A percentile compares a stretch with the other conserved stretches of the same genome.
These are phyloP conservation scores for Maudiozyma serrabonitensis DNA, from an alignment of 805 yeast genomes.

Conservation along the genomic window DNA sequence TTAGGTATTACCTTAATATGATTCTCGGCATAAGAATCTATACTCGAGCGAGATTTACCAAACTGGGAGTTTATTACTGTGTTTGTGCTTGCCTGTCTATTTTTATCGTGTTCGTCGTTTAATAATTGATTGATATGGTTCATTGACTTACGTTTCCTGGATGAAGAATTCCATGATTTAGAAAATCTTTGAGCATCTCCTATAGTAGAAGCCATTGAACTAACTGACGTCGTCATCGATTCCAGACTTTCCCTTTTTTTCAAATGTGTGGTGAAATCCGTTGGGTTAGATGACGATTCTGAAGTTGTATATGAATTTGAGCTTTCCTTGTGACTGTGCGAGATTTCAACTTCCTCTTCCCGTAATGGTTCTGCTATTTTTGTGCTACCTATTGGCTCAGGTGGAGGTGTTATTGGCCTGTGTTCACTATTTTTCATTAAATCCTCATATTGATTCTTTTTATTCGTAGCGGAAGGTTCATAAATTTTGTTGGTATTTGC, in stretches of 20 bases:
- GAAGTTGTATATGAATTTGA: constrained; percentile 12
- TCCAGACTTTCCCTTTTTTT: constrained; percentile 23
- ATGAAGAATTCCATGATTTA: constrained; percentile 28
- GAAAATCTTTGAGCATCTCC: constrained; percentile 28
- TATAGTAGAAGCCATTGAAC: constrained; percentile 26
- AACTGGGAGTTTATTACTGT: constrained; percentile 4
- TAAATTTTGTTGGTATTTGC: neutral
- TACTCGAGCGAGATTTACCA: neutral
- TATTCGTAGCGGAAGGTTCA: neutral
- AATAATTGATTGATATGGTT: constrained; percentile 12
- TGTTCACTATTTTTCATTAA: constrained; percentile 2
- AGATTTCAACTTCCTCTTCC: neutral
- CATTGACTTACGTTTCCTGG: constrained; percentile 25
- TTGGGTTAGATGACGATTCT: constrained; percentile 25
- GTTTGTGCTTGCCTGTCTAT: constrained; percentile 15
- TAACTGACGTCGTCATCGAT: constrained; percentile 27
- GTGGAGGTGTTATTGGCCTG: constrained; percentile 3
- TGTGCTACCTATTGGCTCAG: neutral
- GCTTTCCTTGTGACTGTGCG: neutral
- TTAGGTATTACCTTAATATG: neutral
- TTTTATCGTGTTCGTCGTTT: neutral
- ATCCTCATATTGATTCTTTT: neutral
- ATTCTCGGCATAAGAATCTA: neutral
- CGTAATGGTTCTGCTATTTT: no score
- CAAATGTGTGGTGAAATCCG: constrained; percentile 24